Percentiles rank a stretch among this genome's conserved stretches.
Evolutionary conservation across 192 early-diverging fungal species (phyloP).

Genomic region (Backusella luteola): DNA sequence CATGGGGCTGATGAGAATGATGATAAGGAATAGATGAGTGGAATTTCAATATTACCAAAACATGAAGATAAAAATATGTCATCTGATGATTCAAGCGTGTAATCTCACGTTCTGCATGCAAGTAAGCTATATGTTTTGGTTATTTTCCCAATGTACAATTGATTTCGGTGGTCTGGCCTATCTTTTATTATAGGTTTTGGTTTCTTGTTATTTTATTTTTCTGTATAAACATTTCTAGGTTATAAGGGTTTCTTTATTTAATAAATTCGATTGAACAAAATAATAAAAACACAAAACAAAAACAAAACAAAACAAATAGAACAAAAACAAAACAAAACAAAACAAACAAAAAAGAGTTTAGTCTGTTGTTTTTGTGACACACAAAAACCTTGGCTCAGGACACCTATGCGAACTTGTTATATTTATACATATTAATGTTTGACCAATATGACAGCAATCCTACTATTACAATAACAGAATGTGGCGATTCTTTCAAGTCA

Average conservation of each 20-base stretch:
- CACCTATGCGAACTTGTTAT: not conserved
- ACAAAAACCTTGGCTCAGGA: not conserved
- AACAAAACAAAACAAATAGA: not conserved
- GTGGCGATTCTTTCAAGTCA: not conserved
- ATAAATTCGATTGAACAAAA: not conserved
- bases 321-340: not conserved
- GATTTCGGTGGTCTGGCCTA: not conserved
- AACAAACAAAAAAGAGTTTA: not conserved
- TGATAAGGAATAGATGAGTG: not conserved
- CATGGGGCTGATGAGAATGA: not conserved
- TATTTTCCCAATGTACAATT: constrained; percentile 6
- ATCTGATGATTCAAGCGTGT: not conserved
- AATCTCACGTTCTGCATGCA: constrained; percentile 6
- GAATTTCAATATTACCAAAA: constrained; percentile 11
- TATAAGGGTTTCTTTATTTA: not conserved
- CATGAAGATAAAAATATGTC: constrained; percentile 5
- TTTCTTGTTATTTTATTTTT: not conserved
- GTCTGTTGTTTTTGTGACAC: not conserved
- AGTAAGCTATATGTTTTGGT: not conserved
- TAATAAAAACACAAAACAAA: not conserved
- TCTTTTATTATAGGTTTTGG: not conserved
- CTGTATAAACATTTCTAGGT: not conserved
- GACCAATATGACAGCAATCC: constrained; percentile 7
- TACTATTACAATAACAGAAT: not conserved
- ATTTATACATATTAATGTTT: constrained; percentile 4